Evolutionary conservation across 371 early-diverging fungal genomes (phyloP).

Genomic region (Basidiobolus meristosporus): DNA sequence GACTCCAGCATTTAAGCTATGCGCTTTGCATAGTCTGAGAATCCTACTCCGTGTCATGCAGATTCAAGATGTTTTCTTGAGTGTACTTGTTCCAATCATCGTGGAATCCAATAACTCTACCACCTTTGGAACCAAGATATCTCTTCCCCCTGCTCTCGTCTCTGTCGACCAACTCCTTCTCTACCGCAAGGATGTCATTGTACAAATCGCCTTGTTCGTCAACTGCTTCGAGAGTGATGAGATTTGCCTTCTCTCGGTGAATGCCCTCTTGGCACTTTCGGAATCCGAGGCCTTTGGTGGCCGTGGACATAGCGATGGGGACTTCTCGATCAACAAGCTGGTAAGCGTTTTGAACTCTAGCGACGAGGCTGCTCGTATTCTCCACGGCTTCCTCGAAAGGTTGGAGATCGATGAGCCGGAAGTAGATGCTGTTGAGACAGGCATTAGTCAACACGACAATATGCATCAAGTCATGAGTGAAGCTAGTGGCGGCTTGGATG

Average conservation of each 20-base stretch:
- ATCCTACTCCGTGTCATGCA: slow-evolving; percentile 41
- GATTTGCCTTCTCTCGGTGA: slow-evolving; percentile 51
- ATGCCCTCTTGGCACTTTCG: slow-evolving; percentile 48
- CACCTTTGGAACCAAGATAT: slow-evolving; percentile 4
- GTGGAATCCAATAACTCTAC: slow-evolving; percentile 6
- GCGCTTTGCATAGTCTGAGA: slow-evolving; percentile 28
- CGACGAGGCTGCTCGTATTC: slow-evolving; percentile 34
- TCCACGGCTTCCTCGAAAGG: slow-evolving; percentile 58
- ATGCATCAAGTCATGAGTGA: slow-evolving; percentile 2
- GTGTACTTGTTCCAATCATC: slow-evolving; percentile 34
- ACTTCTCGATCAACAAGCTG: slow-evolving; percentile 30
- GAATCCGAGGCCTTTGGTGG: slow-evolving; percentile 21
- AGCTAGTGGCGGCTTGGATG: not conserved
- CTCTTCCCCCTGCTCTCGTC: slow-evolving; percentile 19
- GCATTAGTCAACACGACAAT: slow-evolving; percentile 6
- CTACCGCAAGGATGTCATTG: slow-evolving; percentile 35
- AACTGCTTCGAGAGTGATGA: slow-evolving; percentile 38
- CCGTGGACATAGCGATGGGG: slow-evolving; percentile 16
- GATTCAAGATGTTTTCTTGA: slow-evolving; percentile 44
- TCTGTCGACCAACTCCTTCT: slow-evolving; percentile 63
- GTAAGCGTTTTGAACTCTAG: slow-evolving; percentile 43
- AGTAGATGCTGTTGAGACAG: slow-evolving; percentile 1
- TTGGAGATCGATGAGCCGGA: slow-evolving; percentile 18
- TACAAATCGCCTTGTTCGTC: slow-evolving; percentile 48
- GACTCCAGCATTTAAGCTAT: slow-evolving; percentile 7